Percentiles rank a stretch among this genome's conserved stretches.
Evolutionary conservation across 768 basidiomycete species (phyloP).

Genomic region (Dioszegia aurantiaca): DNA sequence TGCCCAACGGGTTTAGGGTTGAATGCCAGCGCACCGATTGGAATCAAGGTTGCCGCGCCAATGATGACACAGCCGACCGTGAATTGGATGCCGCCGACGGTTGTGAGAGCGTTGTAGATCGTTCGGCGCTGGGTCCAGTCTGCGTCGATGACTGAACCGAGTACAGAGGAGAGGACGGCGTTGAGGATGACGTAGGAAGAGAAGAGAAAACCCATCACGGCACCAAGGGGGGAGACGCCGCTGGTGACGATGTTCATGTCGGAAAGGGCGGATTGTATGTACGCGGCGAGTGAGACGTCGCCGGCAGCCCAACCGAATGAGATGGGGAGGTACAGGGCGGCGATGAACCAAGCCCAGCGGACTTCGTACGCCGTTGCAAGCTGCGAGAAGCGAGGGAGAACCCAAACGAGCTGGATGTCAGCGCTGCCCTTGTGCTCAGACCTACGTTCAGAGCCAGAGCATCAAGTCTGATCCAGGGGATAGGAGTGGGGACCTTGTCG

Average conservation of each 20-base stretch:
- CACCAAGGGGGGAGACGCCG: slow-evolving; percentile 4
- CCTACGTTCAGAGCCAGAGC: slow-evolving; percentile 4
- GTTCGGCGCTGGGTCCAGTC: background rate
- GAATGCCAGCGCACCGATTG: slow-evolving; percentile 1
- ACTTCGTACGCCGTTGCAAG: background rate
- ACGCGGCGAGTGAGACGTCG: slow-evolving; percentile 6
- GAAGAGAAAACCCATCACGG: slow-evolving; percentile 9
- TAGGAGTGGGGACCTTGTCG: slow-evolving; percentile 6
- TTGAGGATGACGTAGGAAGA: slow-evolving; percentile 11
- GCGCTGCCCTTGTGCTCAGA: background rate
- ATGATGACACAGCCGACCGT: slow-evolving; percentile 10
- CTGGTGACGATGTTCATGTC: background rate
- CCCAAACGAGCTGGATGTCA: slow-evolving; percentile 8
- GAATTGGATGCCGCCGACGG: slow-evolving; percentile 2
- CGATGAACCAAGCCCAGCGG: slow-evolving; percentile 10
- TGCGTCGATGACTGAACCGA: slow-evolving; percentile 1
- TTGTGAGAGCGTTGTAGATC: slow-evolving; percentile 5
- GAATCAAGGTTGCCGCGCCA: slow-evolving; percentile 4
- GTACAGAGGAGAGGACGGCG: slow-evolving; percentile 5
- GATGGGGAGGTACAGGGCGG: background rate
- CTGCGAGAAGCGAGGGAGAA: background rate
- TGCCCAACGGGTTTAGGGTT: slow-evolving; percentile 11
- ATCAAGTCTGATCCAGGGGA: slow-evolving; percentile 11
- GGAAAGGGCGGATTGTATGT: slow-evolving; percentile 5
- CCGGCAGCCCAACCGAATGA: slow-evolving; percentile 11